Evolutionary conservation across 306 rosid species (phyloP), one percentile per base, ranked within the genome.

Genomic region (Parietaria judaica): DNA sequence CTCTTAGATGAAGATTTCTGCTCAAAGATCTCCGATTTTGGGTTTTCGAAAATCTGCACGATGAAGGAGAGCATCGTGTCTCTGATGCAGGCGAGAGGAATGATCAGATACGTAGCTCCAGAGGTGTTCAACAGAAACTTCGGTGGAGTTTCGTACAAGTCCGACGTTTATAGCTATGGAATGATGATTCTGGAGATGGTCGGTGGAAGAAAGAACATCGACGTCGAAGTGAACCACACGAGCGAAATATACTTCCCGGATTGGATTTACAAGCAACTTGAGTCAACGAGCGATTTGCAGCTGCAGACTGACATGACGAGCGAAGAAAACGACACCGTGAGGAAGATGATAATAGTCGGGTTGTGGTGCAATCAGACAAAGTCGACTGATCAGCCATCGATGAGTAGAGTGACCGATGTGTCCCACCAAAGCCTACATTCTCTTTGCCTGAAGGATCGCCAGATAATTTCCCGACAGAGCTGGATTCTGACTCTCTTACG

Each of bases 131-230:
- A 58, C 23, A 61, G 82, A 70, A 72, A 67, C 48, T 67, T 78
- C 36, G 84, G 84, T 13, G 66, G 67, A 64, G 81, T 78, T 7
- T 82, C 84, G 0, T 65, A 53, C 2, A 82, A 78, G 58, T 78
- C 79, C 2, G 78, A 83, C 54, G 83, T 78, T 6, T 78, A 78
- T 39, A 78, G 78, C 3, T 78, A 72, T 36, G 84, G 87, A 69
- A 79, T 79, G 85, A 60, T 83, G 85, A 43, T 77, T 34, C 13
- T 74, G 11, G 85, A 79, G 58, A 74, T 83, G 67, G 75, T 53
- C 36, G 81, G 79, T 52, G 79, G 79, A 34, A 78, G 54, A 47
- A 52, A 61, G 43, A 72, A 75, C 9, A 16, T 31, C 1, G 57
- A 64, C 0, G 61, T 10, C 6, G 58, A 36, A 54, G 54, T 15